phyloP scores from a whole-genome alignment of 257 asterid genomes.

The Jaltomata sinuosa region DNA sequence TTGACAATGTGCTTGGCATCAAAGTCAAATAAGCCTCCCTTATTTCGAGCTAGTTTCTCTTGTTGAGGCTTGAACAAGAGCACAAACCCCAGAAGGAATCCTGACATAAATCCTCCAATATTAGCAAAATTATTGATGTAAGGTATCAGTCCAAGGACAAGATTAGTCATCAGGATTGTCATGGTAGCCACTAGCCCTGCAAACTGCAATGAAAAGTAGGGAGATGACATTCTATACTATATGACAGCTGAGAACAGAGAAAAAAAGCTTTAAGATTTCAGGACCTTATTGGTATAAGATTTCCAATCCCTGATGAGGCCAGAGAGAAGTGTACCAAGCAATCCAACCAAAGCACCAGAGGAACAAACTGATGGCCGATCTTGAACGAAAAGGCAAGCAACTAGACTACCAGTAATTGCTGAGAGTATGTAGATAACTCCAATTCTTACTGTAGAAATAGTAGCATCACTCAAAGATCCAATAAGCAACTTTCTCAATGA shows the following conservation, averaged over 20 bases:
- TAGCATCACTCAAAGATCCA: background rate
- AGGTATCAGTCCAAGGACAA: constrained; percentile 64
- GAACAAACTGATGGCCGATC: constrained; percentile 78
- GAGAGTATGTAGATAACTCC: constrained; percentile 65
- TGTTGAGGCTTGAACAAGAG: constrained; percentile 54
- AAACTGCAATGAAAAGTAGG: constrained; percentile 29
- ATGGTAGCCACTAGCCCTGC: constrained; percentile 36
- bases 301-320: constrained; percentile 68
- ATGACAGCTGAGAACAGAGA: background rate
- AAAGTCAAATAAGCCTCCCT: constrained; percentile 60
- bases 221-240: background rate
- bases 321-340: constrained; percentile 72
- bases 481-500: background rate
- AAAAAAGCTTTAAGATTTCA: background rate
- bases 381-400: constrained; percentile 65
- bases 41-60: constrained; percentile 31
- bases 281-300: constrained; percentile 60
- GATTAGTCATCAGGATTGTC: constrained; percentile 36
- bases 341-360: constrained; percentile 74
- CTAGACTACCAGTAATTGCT: constrained; percentile 52
- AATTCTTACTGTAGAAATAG: constrained; percentile 45
- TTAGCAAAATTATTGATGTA: constrained; percentile 67
- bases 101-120: constrained; percentile 72
- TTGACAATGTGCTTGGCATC: constrained; percentile 36
- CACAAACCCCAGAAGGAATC: constrained; percentile 61